These are phyloP conservation scores for Melocanna baccifera DNA, from an alignment of 176 grass and related monocot genomes.

Conservation along the genomic window DNA sequence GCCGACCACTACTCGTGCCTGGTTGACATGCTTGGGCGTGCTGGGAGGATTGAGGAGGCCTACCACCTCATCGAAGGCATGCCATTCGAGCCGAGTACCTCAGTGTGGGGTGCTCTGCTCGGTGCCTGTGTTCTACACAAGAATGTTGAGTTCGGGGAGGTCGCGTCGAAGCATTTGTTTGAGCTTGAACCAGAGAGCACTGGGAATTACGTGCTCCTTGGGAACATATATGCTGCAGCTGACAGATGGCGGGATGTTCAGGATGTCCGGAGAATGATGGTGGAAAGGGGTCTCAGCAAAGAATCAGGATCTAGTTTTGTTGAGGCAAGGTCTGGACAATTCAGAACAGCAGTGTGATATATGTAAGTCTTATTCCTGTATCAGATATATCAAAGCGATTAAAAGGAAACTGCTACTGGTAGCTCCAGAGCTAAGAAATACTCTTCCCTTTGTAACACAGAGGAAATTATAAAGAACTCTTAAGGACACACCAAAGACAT, in stretches of 20 bases:
- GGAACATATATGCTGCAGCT: slow-evolving; percentile 54
- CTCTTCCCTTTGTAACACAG: not conserved
- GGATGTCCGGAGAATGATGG: slow-evolving; percentile 42
- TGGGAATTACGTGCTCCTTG: slow-evolving; percentile 61
- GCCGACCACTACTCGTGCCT: slow-evolving; percentile 50
- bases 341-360: not conserved
- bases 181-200: slow-evolving; percentile 55
- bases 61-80: slow-evolving; percentile 48
- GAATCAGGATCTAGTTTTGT: slow-evolving; percentile 53
- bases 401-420: not conserved
- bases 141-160: slow-evolving; percentile 54
- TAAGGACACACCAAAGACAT: not conserved
- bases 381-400: not conserved
- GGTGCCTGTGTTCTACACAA: slow-evolving; percentile 67
- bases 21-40: slow-evolving; percentile 65
- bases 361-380: slow-evolving; percentile 1
- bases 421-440: not conserved
- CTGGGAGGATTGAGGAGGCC: slow-evolving; percentile 59
- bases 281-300: slow-evolving; percentile 38
- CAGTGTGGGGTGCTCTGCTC: slow-evolving; percentile 53
- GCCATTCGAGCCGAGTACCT: slow-evolving; percentile 44
- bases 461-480: not conserved
- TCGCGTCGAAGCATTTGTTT: slow-evolving; percentile 52
- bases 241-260: slow-evolving; percentile 57
- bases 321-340: slow-evolving; percentile 40